Conservation (phyloP, 352 stramenopile genomes). For the Phytophthora multivora region DNA sequence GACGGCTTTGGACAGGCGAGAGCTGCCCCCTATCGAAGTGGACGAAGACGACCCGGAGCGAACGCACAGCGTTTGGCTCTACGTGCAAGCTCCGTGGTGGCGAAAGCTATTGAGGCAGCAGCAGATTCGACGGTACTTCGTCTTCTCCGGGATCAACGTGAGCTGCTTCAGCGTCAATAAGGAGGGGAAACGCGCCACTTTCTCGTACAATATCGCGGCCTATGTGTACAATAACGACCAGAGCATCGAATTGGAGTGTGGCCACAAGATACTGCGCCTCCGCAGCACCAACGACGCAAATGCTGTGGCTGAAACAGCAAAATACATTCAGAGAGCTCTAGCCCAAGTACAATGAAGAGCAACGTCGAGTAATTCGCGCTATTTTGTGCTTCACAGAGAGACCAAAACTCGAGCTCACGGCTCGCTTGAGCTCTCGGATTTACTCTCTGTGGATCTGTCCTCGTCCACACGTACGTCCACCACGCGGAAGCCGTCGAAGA, state of each 20-base stretch:
- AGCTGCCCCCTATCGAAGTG: slow-evolving; percentile 16
- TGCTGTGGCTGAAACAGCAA: slow-evolving; percentile 20
- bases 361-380: slow-evolving; percentile 29
- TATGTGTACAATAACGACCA: slow-evolving; percentile 26
- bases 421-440: not conserved
- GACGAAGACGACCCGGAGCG: slow-evolving; percentile 28
- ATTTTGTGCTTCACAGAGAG: not conserved
- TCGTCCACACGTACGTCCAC: slow-evolving; percentile 76
- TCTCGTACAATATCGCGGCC: slow-evolving; percentile 30
- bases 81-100: slow-evolving; percentile 50
- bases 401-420: too few species aligned
- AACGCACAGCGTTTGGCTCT: slow-evolving; percentile 40
- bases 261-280: slow-evolving; percentile 25
- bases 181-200: slow-evolving; percentile 43
- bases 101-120: slow-evolving; percentile 19
- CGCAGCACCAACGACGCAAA: slow-evolving; percentile 10
- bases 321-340: slow-evolving; percentile 24
- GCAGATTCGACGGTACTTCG: slow-evolving; percentile 38
- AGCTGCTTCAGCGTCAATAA: slow-evolving; percentile 64
- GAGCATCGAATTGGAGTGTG: slow-evolving; percentile 28
- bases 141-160: slow-evolving; percentile 43
- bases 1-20: not conserved
- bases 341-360: slow-evolving; percentile 6
- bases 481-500: slow-evolving; percentile 92
- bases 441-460: slow-evolving; percentile 26